phyloP scores from a whole-genome alignment of 805 yeast species.

The Saccharomycopsis malanga region DNA sequence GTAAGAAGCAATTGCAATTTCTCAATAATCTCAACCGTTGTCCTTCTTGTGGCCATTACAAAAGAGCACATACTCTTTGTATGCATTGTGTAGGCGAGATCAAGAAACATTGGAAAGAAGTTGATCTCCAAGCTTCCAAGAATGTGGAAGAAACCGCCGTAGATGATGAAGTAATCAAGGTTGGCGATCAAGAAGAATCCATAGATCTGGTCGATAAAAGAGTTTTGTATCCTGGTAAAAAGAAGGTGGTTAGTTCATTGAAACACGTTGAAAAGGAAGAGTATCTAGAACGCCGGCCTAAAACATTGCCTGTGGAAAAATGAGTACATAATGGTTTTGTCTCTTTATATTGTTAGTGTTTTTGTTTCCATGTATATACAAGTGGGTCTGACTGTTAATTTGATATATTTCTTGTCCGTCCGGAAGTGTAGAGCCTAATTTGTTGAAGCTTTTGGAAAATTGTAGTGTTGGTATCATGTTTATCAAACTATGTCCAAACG shows the following conservation, averaged over 20 bases:
- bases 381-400: neutral
- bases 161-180: slow-evolving; percentile 22
- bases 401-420: too few relatives aligned
- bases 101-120: slow-evolving; percentile 58
- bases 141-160: slow-evolving; percentile 23
- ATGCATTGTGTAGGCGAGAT: slow-evolving; percentile 88
- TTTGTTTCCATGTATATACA: too few relatives aligned
- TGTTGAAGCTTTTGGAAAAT: neutral
- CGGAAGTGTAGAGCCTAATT: neutral
- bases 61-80: slow-evolving; percentile 85
- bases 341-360: too few relatives aligned
- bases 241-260: slow-evolving; percentile 36
- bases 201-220: slow-evolving; percentile 53
- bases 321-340: too few relatives aligned
- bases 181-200: slow-evolving; percentile 27
- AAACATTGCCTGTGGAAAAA: slow-evolving; percentile 45
- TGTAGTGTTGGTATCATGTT: too few relatives aligned
- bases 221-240: slow-evolving; percentile 69
- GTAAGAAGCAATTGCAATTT: slow-evolving; percentile 70
- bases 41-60: slow-evolving; percentile 91
- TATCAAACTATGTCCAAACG: too few relatives aligned
- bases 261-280: slow-evolving; percentile 46
- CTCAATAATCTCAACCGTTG: slow-evolving; percentile 77
- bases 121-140: slow-evolving; percentile 23
- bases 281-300: slow-evolving; percentile 48